These are phyloP conservation scores for Fusarium nisikadoi DNA, from an alignment of 2,329 filamentous ascomycete species.

Conservation along the genomic window DNA sequence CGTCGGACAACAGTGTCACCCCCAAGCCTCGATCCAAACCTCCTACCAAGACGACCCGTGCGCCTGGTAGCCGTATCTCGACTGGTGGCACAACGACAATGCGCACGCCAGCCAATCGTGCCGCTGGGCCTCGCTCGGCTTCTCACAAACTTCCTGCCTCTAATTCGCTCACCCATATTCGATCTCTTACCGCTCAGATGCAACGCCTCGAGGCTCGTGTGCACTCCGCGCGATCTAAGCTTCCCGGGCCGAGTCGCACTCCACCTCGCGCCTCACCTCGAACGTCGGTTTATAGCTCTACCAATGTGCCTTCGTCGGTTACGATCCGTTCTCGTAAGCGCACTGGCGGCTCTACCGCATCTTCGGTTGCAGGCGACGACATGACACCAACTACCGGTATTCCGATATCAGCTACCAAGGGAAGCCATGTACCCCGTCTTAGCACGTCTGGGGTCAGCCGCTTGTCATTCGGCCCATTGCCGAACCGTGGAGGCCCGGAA, in stretches of 20 bases:
- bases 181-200: conserved; percentile 95
- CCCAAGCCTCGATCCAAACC: conserved; percentile 67
- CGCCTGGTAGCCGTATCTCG: conserved; percentile 56
- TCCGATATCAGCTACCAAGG: conserved; percentile 50
- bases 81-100: conserved; percentile 59
- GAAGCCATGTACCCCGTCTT: conserved; percentile 66
- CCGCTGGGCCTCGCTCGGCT: conserved; percentile 67
- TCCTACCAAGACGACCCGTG: conserved; percentile 47
- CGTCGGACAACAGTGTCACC: conserved; percentile 63
- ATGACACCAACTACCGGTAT: conserved; percentile 60
- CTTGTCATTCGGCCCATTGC: conserved; percentile 71
- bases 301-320: conserved; percentile 64
- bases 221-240: conserved; percentile 88
- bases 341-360: conserved; percentile 65
- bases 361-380: conserved; percentile 63
- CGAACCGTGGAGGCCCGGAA: conserved; percentile 63
- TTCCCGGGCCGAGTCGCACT: conserved; percentile 82
- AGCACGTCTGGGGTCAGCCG: conserved; percentile 72
- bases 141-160: conserved; percentile 65
- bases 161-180: conserved; percentile 89
- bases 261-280: conserved; percentile 86
- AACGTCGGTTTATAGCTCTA: conserved; percentile 53
- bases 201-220: conserved; percentile 94
- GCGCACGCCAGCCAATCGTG: conserved; percentile 57
- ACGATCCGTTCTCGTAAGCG: conserved; percentile 78